Percentiles rank a stretch among this genome's conserved stretches.
Evolutionary conservation across 352 stramenopile genomes (phyloP).

Genomic region (Plasmopara halstedii): DNA sequence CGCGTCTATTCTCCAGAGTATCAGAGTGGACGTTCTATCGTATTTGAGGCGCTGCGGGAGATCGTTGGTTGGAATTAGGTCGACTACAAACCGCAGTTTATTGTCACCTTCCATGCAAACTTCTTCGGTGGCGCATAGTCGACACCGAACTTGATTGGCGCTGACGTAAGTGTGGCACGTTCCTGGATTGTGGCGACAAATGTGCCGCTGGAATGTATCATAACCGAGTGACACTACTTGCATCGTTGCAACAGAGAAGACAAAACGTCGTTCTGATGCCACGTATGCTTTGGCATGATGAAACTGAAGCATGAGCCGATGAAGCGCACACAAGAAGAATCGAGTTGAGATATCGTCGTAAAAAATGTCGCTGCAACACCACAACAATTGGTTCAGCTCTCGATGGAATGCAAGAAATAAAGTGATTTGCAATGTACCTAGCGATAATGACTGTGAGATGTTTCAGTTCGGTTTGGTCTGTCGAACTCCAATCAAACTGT

Average conservation of each 20-base stretch:
- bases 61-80: slow-evolving; percentile 6
- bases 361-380: slow-evolving; percentile 47
- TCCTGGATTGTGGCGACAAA: slow-evolving; percentile 32
- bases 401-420: background rate
- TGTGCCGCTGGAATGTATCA: slow-evolving; percentile 39
- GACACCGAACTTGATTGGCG: slow-evolving; percentile 27
- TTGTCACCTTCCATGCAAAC: background rate
- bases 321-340: slow-evolving; percentile 34
- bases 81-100: slow-evolving; percentile 27
- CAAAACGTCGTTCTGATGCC: slow-evolving; percentile 33
- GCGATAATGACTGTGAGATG: slow-evolving; percentile 21
- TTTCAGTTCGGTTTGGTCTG: slow-evolving; percentile 13
- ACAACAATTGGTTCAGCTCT: background rate
- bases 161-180: slow-evolving; percentile 6
- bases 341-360: slow-evolving; percentile 45
- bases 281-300: slow-evolving; percentile 21
- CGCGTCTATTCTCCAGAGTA: slow-evolving; percentile 37
- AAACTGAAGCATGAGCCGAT: slow-evolving; percentile 27
- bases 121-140: slow-evolving; percentile 1
- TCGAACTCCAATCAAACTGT: slow-evolving; percentile 19
- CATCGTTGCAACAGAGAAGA: slow-evolving; percentile 52
- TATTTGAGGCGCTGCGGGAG: slow-evolving; percentile 39
- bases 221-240: slow-evolving; percentile 42
- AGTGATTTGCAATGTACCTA: slow-evolving; percentile 20
- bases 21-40: slow-evolving; percentile 34